A percentile compares a stretch with the other conserved stretches of the same genome.
phyloP scores from a whole-genome alignment of 129 eudicot species.

The Chrysanthemum seticuspe region DNA sequence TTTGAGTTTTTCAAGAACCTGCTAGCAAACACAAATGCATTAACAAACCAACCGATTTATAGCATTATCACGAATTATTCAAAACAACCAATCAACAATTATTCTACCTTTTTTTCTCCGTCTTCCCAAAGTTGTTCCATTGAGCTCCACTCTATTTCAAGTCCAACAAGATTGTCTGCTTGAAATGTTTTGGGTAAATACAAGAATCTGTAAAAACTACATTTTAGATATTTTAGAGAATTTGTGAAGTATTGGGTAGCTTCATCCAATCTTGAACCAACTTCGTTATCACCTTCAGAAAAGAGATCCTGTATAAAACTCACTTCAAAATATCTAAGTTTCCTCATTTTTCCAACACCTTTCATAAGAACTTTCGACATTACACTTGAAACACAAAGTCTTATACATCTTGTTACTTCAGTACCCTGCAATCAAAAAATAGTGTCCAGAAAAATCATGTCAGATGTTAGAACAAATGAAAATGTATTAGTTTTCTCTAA shows the following conservation, averaged over 20 bases:
- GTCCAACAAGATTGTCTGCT: conserved; percentile 23
- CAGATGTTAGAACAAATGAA: neutral
- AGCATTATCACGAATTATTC: neutral
- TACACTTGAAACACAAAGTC: neutral
- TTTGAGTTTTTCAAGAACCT: conserved; percentile 26
- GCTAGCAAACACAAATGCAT: neutral
- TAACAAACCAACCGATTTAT: neutral
- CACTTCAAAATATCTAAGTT: conserved; percentile 10
- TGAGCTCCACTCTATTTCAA: conserved; percentile 12
- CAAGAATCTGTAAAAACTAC: conserved; percentile 1
- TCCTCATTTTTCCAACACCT: conserved; percentile 19
- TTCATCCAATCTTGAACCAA: neutral
- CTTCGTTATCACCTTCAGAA: too few relatives aligned
- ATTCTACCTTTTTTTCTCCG: conserved; percentile 22
- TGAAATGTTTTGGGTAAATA: conserved; percentile 21
- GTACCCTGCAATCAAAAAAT: conserved; percentile 3
- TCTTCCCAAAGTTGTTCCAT: conserved; percentile 25
- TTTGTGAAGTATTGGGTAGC: neutral
- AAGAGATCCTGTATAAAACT: too few relatives aligned
- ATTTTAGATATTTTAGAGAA: conserved; percentile 16
- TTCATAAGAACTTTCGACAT: neutral
- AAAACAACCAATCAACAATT: neutral
- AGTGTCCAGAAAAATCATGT: neutral
- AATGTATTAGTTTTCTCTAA: too few relatives aligned
- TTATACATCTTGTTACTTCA: conserved; percentile 9